These are phyloP conservation scores for Arabis hirsuta DNA, from an alignment of 345 rosid genomes.

Conservation along the genomic window DNA sequence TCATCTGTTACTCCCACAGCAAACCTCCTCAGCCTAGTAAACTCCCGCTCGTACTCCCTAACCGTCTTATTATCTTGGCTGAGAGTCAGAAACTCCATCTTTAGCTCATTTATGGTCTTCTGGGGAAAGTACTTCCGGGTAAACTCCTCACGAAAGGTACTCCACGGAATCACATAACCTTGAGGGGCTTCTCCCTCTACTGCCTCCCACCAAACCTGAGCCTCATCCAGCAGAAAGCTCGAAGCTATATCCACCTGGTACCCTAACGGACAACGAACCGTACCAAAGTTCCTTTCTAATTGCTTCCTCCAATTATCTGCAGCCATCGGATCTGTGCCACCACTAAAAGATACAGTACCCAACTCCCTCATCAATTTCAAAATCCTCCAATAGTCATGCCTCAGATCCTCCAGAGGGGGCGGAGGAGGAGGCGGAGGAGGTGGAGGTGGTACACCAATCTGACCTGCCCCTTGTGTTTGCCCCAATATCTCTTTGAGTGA, in stretches of 20 bases:
- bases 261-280: no score
- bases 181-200: not conserved
- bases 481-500: not conserved
- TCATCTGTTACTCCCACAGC: not conserved
- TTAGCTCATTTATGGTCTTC: not conserved
- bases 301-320: not conserved
- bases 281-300: not conserved
- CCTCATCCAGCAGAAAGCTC: no score
- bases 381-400: not conserved
- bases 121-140: not conserved
- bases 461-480: no score
- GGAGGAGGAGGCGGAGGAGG: no score
- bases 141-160: not conserved
- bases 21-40: not conserved
- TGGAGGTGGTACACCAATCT: not conserved
- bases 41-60: not conserved
- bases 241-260: no score
- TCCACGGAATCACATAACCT: not conserved
- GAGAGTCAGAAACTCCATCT: not conserved
- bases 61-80: not conserved
- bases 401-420: not conserved
- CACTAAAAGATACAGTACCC: not conserved
- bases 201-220: not conserved
- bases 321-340: not conserved
- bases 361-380: no score